Conservation (phyloP, 1,284 basidiomycete genomes). For the Pseudozyma pruni region DNA sequence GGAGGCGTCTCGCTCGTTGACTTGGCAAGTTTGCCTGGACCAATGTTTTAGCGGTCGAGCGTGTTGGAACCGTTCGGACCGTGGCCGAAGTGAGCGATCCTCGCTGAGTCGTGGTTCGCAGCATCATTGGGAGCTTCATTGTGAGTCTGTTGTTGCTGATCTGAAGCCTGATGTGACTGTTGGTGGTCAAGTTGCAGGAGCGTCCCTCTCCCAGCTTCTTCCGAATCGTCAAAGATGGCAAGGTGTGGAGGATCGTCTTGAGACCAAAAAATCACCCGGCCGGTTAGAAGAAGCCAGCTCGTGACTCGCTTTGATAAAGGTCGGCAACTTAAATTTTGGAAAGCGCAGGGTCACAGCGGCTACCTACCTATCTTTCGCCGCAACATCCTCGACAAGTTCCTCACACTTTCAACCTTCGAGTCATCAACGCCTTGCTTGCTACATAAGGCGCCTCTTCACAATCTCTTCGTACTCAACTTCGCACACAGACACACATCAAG, state of each 20-base stretch:
- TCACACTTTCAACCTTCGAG: slow-evolving; percentile 8
- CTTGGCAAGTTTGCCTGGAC: not conserved
- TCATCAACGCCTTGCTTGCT: slow-evolving; percentile 5
- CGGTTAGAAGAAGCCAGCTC: slow-evolving; percentile 37
- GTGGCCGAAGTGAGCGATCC: slow-evolving; percentile 9
- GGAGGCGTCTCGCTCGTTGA: too few relatives aligned
- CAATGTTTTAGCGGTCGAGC: not conserved
- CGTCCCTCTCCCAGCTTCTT: not conserved
- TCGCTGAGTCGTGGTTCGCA: slow-evolving; percentile 40
- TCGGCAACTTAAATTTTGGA: slow-evolving; percentile 35
- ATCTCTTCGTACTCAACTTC: not conserved
- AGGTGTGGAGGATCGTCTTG: slow-evolving; percentile 8
- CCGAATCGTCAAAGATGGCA: not conserved
- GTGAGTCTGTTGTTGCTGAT: not conserved
- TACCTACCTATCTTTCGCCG: slow-evolving; percentile 2
- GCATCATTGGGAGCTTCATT: slow-evolving; percentile 41
- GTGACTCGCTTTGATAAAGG: slow-evolving; percentile 23
- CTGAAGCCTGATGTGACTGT: not conserved
- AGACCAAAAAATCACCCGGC: slow-evolving; percentile 9
- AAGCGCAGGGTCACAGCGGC: slow-evolving; percentile 1
- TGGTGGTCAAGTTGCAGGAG: not conserved
- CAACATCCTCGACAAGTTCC: not conserved
- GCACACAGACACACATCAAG: not conserved
- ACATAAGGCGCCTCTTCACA: not conserved
- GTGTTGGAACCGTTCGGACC: slow-evolving; percentile 8